Percentiles rank a stretch among this genome's conserved stretches.
These are phyloP conservation scores for Erythrobasidium yunnanense DNA, from an alignment of 768 basidiomycete genomes.

Conservation along the genomic window DNA sequence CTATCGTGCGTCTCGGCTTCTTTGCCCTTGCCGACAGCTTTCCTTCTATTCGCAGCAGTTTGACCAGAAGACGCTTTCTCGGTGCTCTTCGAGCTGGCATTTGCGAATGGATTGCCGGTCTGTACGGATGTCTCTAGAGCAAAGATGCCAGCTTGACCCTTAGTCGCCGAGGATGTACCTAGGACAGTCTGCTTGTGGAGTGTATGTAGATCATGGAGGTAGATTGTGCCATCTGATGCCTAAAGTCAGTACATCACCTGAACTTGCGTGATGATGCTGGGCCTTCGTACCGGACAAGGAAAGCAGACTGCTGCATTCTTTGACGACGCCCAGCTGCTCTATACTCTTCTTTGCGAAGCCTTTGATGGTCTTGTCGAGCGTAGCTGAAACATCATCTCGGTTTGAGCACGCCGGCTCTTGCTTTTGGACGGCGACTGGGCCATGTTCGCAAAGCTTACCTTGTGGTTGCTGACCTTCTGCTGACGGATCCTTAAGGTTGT, in stretches of 20 bases:
- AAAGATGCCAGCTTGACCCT: conserved; percentile 66
- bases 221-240: conserved; percentile 56
- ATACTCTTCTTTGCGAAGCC: conserved; percentile 49
- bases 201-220: conserved; percentile 64
- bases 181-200: conserved; percentile 62
- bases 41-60: conserved; percentile 47
- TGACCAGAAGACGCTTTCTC: conserved; percentile 56
- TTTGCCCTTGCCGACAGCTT: not conserved
- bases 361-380: conserved; percentile 3
- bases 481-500: not conserved
- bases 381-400: conserved; percentile 1
- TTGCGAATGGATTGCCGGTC: conserved; percentile 11
- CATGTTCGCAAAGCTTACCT: not conserved
- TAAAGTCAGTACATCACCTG: not conserved
- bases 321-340: conserved; percentile 76
- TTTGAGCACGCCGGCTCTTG: not conserved
- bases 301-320: conserved; percentile 73
- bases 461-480: not conserved
- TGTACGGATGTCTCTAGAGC: conserved; percentile 58
- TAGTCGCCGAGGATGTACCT: conserved; percentile 50
- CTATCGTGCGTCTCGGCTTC: conserved; percentile 34
- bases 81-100: conserved; percentile 59
- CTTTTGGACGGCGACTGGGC: not conserved
- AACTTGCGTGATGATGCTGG: not conserved
- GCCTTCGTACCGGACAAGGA: conserved; percentile 62